Conservation (phyloP, 1,139 yeast species). For the Wickerhamiella infanticola region DNA sequence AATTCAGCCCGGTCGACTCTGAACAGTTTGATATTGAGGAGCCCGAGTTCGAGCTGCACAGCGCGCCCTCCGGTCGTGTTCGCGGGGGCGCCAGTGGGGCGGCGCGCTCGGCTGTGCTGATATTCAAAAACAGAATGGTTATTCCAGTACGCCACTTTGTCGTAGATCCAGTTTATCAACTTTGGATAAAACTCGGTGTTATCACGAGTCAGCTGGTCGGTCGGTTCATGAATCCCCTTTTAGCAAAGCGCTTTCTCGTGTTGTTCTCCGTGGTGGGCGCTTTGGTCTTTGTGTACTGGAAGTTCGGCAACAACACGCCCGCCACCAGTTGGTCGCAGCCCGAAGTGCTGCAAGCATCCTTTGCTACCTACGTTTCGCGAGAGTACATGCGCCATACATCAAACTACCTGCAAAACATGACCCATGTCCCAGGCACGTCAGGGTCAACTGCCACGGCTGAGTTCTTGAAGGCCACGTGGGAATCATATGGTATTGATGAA, state of each 20-base stretch:
- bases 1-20: background rate
- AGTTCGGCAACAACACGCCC: slow-evolving; percentile 19
- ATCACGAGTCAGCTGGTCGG: slow-evolving; percentile 44
- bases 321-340: slow-evolving; percentile 38
- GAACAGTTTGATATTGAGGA: slow-evolving; percentile 29
- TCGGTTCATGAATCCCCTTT: slow-evolving; percentile 69
- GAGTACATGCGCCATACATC: slow-evolving; percentile 51
- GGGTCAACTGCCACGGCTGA: slow-evolving; percentile 64
- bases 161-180: slow-evolving; percentile 50
- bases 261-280: slow-evolving; percentile 42
- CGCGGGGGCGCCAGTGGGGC: slow-evolving; percentile 6
- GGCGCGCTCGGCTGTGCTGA: slow-evolving; percentile 12
- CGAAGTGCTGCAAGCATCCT: slow-evolving; percentile 32
- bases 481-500: slow-evolving; percentile 32
- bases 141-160: slow-evolving; percentile 39
- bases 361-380: slow-evolving; percentile 37
- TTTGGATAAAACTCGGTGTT: slow-evolving; percentile 31
- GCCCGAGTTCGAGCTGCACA: slow-evolving; percentile 9
- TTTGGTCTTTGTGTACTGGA: slow-evolving; percentile 40
- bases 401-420: slow-evolving; percentile 67
- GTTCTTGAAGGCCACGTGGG: slow-evolving; percentile 45
- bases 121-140: slow-evolving; percentile 31
- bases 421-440: slow-evolving; percentile 75
- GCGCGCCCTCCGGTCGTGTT: background rate
- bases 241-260: slow-evolving; percentile 61